Base-by-base conservation (phyloP, 257 asterid species). In the Nicotiana knightiana region DNA sequence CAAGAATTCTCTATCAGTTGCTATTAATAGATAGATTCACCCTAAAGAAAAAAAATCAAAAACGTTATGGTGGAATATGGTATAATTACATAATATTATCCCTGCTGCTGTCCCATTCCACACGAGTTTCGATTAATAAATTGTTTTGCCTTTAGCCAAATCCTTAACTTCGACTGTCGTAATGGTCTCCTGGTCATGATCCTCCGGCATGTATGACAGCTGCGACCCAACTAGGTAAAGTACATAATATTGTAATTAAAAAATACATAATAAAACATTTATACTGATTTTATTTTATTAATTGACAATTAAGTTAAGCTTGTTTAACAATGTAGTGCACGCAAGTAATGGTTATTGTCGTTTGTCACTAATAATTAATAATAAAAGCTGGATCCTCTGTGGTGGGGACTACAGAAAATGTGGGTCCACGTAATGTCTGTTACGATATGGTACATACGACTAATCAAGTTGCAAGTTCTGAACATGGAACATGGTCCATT, bases 141-240 rank as follows among this genome's bases (percentile, higher is more conserved):
- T 9, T 9, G 12, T 43, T 43, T 9, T 43, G 2, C 48, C 48
- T 43, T 43, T 43, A 9, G 12, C 51, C 62, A 51, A 26, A 73
- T 73, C 26, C n/a, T 15, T 48, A 71, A 1, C 16, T 68, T 39
- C 12, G 16, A 24, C 26, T 24, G 46, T 24, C 26, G 4, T 11
- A 73, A n/a, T 51, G 26, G 58, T 24, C 63, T 51, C 63, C 4
- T 48, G 39, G 79, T 48, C 4, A 3, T 15, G 62, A 73, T 73
- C 59, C 62, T 13, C 16, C 51, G 79, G 48, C 79, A 24, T 24
- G 11, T 46, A 71, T 46, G 78, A 73, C 79, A 73, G 79, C 79
- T 7, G 79, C 16, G 63, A 26, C 24, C 4, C 79, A 48, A 13
- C 43, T 51, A 8, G 1, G 62, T 24, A 15, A 51, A 48, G 79